Conservation (phyloP, 805 yeast genomes). For the Barnettozyma siamensis region DNA sequence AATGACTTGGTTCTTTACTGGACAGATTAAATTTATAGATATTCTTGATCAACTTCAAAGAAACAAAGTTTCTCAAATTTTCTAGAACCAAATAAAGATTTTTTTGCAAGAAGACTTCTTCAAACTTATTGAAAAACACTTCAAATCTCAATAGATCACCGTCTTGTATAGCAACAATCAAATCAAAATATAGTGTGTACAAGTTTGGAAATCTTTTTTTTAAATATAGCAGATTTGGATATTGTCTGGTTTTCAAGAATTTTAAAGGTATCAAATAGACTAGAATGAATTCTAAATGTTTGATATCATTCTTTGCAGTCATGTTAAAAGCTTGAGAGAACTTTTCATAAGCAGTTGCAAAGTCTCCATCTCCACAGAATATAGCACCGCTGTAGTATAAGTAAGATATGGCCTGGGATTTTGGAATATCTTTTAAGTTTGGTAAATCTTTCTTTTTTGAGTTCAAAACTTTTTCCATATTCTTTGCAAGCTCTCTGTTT, state of each 20-base stretch:
- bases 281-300: conserved; percentile 38
- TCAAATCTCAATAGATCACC: conserved; percentile 59
- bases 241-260: conserved; percentile 40
- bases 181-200: conserved; percentile 34
- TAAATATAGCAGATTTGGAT: conserved; percentile 42
- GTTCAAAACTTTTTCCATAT: conserved; percentile 62
- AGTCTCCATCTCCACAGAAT: conserved; percentile 60
- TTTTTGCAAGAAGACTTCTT: conserved; percentile 46
- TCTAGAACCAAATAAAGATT: conserved; percentile 58
- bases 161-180: conserved; percentile 25
- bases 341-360: conserved; percentile 42
- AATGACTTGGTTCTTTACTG: conserved; percentile 25
- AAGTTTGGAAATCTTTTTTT: conserved; percentile 34
- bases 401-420: conserved; percentile 52
- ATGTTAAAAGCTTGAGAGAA: conserved; percentile 41
- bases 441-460: conserved; percentile 53
- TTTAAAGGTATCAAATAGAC: conserved; percentile 59
- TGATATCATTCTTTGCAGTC: conserved; percentile 10
- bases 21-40: conserved; percentile 18
- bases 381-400: conserved; percentile 66
- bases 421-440: conserved; percentile 35
- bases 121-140: conserved; percentile 36
- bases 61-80: conserved; percentile 43
- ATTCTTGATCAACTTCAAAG: conserved; percentile 44
- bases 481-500: conserved; percentile 67